phyloP scores from a whole-genome alignment of 1,139 yeast genomes.

The Debaryomyces fabryi region DNA sequence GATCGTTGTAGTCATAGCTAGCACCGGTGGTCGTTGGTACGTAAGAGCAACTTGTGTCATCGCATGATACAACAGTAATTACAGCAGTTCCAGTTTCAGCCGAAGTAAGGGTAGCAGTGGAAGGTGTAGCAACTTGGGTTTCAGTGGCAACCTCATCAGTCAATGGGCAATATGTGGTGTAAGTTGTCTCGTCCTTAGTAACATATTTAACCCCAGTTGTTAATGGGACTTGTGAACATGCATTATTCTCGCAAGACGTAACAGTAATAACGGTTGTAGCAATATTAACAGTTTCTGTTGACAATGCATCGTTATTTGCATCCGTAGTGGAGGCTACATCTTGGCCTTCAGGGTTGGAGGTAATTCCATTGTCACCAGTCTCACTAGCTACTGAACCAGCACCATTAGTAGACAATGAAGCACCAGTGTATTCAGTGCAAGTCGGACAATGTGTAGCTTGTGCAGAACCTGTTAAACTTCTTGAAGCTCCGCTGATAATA shows the following conservation, averaged over 20 bases:
- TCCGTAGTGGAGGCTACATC: neutral
- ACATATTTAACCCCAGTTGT: constrained; percentile 26
- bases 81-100: constrained; percentile 9
- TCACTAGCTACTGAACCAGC: constrained; percentile 19
- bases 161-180: constrained; percentile 39
- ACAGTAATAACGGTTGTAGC: constrained; percentile 28
- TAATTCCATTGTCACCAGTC: constrained; percentile 27
- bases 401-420: constrained; percentile 18
- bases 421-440: constrained; percentile 23
- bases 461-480: neutral
- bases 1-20: neutral
- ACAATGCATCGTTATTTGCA: neutral
- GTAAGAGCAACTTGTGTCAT: constrained; percentile 35
- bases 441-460: constrained; percentile 10
- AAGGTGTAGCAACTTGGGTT: constrained; percentile 15
- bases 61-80: constrained; percentile 50
- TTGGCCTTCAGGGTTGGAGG: too few species aligned
- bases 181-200: constrained; percentile 27
- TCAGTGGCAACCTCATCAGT: constrained; percentile 15
- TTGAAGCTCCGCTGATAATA: neutral
- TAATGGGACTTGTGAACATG: constrained; percentile 37
- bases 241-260: constrained; percentile 48
- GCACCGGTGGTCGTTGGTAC: constrained; percentile 15
- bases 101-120: constrained; percentile 17
- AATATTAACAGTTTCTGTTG: constrained; percentile 42